These are phyloP conservation scores for Myriosclerotinia scirpicola DNA, from an alignment of 2,329 filamentous ascomycete species.

Conservation along the genomic window DNA sequence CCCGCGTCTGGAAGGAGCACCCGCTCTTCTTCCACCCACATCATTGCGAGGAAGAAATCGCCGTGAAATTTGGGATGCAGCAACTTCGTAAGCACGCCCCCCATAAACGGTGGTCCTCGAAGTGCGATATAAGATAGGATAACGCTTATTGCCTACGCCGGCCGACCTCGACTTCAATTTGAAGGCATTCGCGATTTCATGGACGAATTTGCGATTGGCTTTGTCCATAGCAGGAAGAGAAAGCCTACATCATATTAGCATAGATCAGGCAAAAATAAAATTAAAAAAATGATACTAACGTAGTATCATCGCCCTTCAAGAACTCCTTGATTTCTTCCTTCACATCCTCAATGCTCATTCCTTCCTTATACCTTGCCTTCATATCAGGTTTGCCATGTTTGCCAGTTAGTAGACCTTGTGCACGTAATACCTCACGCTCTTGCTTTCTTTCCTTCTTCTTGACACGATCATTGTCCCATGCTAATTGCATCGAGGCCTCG, in stretches of 20 bases:
- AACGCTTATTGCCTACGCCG: slow-evolving; percentile 70
- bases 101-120: slow-evolving; percentile 61
- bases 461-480: slow-evolving; percentile 66
- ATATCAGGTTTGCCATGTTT: slow-evolving; percentile 54
- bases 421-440: slow-evolving; percentile 67
- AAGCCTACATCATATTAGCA: slow-evolving; percentile 51
- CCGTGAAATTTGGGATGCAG: slow-evolving; percentile 49
- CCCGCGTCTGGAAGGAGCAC: slow-evolving; percentile 38
- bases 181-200: slow-evolving; percentile 73
- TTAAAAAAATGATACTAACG: slow-evolving; percentile 49
- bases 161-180: slow-evolving; percentile 81
- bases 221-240: slow-evolving; percentile 83
- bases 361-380: slow-evolving; percentile 68
- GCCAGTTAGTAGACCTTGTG: slow-evolving; percentile 64
- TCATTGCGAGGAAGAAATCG: slow-evolving; percentile 58
- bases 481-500: slow-evolving; percentile 55
- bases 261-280: slow-evolving; percentile 19
- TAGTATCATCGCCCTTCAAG: slow-evolving; percentile 60
- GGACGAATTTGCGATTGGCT: slow-evolving; percentile 71
- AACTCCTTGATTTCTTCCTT: slow-evolving; percentile 72
- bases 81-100: slow-evolving; percentile 53
- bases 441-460: slow-evolving; percentile 71
- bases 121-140: slow-evolving; percentile 76
- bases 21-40: slow-evolving; percentile 40
- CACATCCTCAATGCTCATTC: slow-evolving; percentile 70